These are phyloP conservation scores for Vararia minispora DNA, from an alignment of 768 basidiomycete species.

Conservation along the genomic window DNA sequence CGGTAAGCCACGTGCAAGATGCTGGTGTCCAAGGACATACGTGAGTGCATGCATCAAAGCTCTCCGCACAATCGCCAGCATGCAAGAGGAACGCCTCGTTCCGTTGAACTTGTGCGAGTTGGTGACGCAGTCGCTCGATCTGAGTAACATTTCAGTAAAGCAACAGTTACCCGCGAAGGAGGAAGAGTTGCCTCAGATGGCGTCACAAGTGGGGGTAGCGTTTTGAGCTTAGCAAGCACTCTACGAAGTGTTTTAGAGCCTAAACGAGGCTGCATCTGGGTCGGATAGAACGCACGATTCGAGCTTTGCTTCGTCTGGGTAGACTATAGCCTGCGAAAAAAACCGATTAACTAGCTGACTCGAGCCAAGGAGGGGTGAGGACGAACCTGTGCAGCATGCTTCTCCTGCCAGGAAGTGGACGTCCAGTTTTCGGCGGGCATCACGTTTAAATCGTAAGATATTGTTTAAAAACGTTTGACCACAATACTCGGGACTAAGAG, in stretches of 20 bases:
- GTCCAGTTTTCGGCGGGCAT: constrained; percentile 37
- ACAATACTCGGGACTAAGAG: no score
- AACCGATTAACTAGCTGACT: neutral
- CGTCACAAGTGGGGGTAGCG: constrained; percentile 84
- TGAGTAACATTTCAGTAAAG: constrained; percentile 17
- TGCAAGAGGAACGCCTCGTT: constrained; percentile 92
- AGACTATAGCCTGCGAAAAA: constrained; percentile 23
- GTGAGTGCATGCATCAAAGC: constrained; percentile 84
- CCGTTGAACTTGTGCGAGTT: constrained; percentile 67
- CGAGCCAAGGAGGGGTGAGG: neutral
- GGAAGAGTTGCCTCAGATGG: constrained; percentile 66
- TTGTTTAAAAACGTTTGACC: no score
- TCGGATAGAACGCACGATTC: constrained; percentile 5
- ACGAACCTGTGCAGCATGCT: constrained; percentile 65
- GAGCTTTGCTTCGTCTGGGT: constrained; percentile 26
- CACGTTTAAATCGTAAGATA: no score
- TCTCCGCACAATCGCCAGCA: constrained; percentile 97
- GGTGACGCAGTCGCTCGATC: constrained; percentile 78
- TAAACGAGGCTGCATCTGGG: constrained; percentile 1
- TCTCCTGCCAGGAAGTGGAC: constrained; percentile 71
- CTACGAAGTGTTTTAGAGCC: constrained; percentile 32
- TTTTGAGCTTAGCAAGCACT: constrained; percentile 65
- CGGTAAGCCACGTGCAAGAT: neutral
- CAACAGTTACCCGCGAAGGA: neutral
- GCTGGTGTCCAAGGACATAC: constrained; percentile 29